Base-by-base conservation (phyloP, 1,284 basidiomycete genomes). In the Moesziomyces sp. region DNA sequence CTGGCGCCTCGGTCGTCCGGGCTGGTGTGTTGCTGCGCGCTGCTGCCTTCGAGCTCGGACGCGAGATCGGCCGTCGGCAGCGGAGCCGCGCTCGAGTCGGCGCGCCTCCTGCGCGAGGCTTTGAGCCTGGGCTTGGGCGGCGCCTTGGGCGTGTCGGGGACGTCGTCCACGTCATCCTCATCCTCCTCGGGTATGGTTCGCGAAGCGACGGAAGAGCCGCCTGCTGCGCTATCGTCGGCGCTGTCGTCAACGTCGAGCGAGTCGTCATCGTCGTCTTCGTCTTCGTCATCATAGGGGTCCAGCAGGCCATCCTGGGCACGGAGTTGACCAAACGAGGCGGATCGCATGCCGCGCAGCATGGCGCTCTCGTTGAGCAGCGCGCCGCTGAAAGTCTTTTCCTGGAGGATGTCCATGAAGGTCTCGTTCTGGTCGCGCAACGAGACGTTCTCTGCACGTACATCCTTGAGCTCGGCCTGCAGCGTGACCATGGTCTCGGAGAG, bases 21-120 rank as follows among this genome's bases (percentile, higher is more conserved):
- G 46, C 64, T 64, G 44, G 46, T 24, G 1, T 35, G 38, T 1
- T 33, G 53, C 33, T 69, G 52, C 28, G 45, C 65, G 85, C 93
- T 91, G 10, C 92, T 93, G 52, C 91, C 89, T 33, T 93, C 93
- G 56, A 97, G 89, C 85, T 97, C 94, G 51, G 92, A 91, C 18
- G 94, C 78, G 24, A 79, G 58, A 30, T 73, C 58, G 8, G 66
- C 55, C 28, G 58, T 55, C 16, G 46, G 40, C 0, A 33, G 59
- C 7, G 30, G 30, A n/a, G 28, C 40, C 3, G 38, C 51, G 50
- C 19, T 50, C n/a, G 55, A 68, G 9, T 18, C 47, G 4, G 43
- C 51, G 9, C 59, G 62, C 40, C 42, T 66, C 52, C 63, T 50
- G 13, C 64, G 52, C 19, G 50, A 47, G 30, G 33, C 28, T 33